Evolutionary conservation across 345 rosid species (phyloP).

Genomic region (Populus nigra): DNA sequence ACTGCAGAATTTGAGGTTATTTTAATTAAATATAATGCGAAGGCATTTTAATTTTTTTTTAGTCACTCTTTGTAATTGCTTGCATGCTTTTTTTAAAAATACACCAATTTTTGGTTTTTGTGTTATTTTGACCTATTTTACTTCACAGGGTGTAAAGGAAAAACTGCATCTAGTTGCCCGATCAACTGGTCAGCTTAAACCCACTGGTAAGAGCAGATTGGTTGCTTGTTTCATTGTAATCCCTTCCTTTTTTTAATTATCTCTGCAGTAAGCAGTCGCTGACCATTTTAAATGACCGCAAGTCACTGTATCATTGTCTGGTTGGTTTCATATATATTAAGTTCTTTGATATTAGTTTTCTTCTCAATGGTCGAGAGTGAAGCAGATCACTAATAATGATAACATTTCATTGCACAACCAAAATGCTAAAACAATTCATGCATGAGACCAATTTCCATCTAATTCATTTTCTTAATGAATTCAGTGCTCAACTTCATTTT

Average conservation of each 20-base stretch:
- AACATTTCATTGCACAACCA: not conserved
- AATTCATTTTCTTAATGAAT: too few species aligned
- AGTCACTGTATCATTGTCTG: not conserved
- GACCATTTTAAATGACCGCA: not conserved
- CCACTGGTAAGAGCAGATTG: conserved; percentile 43
- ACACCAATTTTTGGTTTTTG: not conserved
- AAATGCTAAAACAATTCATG: not conserved
- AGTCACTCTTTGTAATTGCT: not conserved
- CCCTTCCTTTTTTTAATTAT: not conserved
- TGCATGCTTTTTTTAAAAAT: not conserved
- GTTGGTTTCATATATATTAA: not conserved
- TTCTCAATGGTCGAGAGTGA: too few species aligned
- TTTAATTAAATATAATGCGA: not conserved
- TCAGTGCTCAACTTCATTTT: too few species aligned
- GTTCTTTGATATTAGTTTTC: too few species aligned
- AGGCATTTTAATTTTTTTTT: not conserved
- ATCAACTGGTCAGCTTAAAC: conserved; percentile 35
- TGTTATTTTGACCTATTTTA: not conserved
- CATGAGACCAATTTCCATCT: not conserved
- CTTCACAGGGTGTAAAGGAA: conserved; percentile 45
- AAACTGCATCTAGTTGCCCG: conserved; percentile 56
- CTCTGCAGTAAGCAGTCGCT: too few species aligned
- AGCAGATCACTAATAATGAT: not conserved
- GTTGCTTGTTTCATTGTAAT: not conserved
- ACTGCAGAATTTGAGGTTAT: conserved; percentile 71